phyloP scores from a whole-genome alignment of 2,329 filamentous ascomycete species.

The Verruconis gallopava region DNA sequence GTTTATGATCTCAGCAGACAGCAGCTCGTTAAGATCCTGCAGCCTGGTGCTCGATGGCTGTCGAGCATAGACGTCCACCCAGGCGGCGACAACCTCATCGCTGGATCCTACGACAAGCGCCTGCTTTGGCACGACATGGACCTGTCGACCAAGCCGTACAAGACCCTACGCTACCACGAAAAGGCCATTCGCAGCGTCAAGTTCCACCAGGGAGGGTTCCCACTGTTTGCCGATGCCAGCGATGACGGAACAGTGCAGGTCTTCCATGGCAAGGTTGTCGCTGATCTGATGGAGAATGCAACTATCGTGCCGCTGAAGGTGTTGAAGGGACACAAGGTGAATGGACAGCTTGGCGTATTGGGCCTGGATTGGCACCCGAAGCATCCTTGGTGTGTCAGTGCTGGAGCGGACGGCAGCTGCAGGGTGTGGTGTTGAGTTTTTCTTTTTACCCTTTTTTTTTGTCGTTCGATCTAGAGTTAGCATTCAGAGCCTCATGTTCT shows the following conservation, averaged over 20 bases:
- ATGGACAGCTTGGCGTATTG: conserved; percentile 75
- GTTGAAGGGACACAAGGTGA: conserved; percentile 76
- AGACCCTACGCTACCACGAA: conserved; percentile 87
- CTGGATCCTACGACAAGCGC: conserved; percentile 86
- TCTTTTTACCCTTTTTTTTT: background rate
- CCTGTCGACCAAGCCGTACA: conserved; percentile 79
- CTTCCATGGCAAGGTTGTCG: conserved; percentile 92
- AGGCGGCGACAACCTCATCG: conserved; percentile 84
- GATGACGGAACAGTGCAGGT: conserved; percentile 92
- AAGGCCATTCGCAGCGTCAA: conserved; percentile 83
- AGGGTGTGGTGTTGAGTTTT: conserved; percentile 57
- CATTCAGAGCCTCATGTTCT: no score
- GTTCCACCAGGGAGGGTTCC: conserved; percentile 66
- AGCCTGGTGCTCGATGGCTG: conserved; percentile 90
- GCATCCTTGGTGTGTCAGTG: conserved; percentile 89
- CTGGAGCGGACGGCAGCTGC: conserved; percentile 85
- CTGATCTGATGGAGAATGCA: conserved; percentile 89
- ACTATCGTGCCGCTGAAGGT: conserved; percentile 95
- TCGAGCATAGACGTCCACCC: conserved; percentile 88
- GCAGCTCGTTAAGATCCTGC: conserved; percentile 82
- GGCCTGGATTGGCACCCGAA: conserved; percentile 92
- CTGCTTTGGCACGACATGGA: conserved; percentile 96
- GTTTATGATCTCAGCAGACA: conserved; percentile 89
- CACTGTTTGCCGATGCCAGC: conserved; percentile 86
- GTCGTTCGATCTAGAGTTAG: no score